Conservation (phyloP, 257 asterid species). For the Eucommia ulmoides region DNA sequence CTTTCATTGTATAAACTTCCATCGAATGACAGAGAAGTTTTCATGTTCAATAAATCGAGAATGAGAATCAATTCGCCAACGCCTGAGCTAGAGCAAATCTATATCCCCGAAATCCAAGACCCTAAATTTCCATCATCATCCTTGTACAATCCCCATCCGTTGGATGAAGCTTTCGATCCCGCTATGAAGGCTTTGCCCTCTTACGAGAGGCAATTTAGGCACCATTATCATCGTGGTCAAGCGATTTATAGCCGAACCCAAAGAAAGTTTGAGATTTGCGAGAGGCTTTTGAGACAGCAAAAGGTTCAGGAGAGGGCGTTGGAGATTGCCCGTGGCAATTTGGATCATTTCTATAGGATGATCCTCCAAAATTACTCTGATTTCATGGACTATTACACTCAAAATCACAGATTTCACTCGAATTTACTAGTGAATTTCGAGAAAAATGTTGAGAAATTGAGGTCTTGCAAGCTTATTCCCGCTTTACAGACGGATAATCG, state of each 20-base stretch:
- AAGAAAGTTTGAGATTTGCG: conserved; percentile 41
- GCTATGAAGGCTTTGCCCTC: conserved; percentile 83
- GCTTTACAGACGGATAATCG: conserved; percentile 46
- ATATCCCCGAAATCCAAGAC: conserved; percentile 47
- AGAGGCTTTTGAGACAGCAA: conserved; percentile 67
- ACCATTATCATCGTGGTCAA: conserved; percentile 74
- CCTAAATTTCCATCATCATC: conserved; percentile 45
- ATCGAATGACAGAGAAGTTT: conserved; percentile 56
- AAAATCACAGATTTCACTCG: conserved; percentile 65
- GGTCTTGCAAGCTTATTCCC: conserved; percentile 66
- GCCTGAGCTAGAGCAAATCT: conserved; percentile 53
- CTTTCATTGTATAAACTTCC: conserved; percentile 76
- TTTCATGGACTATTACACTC: conserved; percentile 57
- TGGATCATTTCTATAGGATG: conserved; percentile 73
- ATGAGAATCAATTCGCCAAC: conserved; percentile 60
- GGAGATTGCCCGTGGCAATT: conserved; percentile 79
- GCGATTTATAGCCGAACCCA: conserved; percentile 56
- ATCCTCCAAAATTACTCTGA: conserved; percentile 68
- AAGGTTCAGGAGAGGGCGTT: conserved; percentile 89
- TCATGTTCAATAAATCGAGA: conserved; percentile 66
- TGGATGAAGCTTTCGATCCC: conserved; percentile 87
- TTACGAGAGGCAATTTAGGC: conserved; percentile 81
- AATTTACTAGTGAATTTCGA: conserved; percentile 57
- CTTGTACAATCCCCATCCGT: conserved; percentile 48
- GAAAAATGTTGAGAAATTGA: conserved; percentile 73